Evolutionary conservation across 1,284 basidiomycete genomes (phyloP).

Genomic region (Waitea zeae): DNA sequence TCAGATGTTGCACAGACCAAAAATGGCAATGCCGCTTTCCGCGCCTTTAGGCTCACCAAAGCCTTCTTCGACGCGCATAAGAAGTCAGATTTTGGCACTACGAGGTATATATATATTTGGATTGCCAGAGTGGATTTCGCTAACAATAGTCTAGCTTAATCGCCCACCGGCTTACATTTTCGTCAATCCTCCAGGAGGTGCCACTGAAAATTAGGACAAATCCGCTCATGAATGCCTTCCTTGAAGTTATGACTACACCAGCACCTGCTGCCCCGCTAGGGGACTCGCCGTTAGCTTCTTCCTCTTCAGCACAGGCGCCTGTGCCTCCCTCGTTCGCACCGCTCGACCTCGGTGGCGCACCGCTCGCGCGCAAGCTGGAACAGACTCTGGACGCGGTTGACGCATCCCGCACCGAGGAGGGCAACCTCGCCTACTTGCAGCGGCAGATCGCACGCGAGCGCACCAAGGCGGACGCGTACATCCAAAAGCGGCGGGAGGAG

Average conservation of each 20-base stretch:
- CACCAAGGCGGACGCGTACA: constrained; percentile 61
- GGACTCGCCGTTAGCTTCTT: constrained; percentile 17
- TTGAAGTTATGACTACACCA: constrained; percentile 43
- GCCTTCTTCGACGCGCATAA: constrained; percentile 80
- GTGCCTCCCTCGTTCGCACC: constrained; percentile 37
- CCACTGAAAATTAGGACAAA: constrained; percentile 84
- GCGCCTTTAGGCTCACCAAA: constrained; percentile 78
- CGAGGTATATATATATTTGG: too few relatives aligned
- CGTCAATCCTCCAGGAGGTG: constrained; percentile 80
- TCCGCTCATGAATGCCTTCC: constrained; percentile 72
- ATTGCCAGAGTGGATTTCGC: too few relatives aligned
- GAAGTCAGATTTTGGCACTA: constrained; percentile 73
- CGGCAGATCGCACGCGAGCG: constrained; percentile 89
- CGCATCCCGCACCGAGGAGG: constrained; percentile 77
- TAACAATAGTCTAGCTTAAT: too few relatives aligned
- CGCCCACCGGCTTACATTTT: constrained; percentile 77
- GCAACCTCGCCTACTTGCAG: constrained; percentile 83
- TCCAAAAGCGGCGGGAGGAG: constrained; percentile 82
- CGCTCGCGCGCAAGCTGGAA: constrained; percentile 55
- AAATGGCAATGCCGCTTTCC: constrained; percentile 79
- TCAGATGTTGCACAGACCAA: constrained; percentile 58
- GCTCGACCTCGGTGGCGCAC: constrained; percentile 42
- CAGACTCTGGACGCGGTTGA: constrained; percentile 77
- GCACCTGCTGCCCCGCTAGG: constrained; percentile 14
- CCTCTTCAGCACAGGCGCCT: constrained; percentile 19